Conservation (phyloP, 495 filamentous ascomycete species). For the Penicillium parvum region DNA sequence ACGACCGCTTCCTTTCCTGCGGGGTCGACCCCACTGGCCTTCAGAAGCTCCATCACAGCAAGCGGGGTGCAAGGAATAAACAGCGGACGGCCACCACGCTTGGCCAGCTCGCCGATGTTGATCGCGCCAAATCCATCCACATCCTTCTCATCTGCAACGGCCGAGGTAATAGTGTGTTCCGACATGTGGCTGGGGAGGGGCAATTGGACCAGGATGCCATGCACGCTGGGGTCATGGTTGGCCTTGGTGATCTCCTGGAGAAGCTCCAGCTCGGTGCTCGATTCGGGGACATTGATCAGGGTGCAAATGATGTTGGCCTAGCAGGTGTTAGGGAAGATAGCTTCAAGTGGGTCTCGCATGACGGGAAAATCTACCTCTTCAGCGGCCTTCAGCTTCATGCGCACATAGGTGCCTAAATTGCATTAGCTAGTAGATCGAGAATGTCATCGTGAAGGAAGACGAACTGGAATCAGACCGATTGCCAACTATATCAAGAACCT, state of each 20-base stretch:
- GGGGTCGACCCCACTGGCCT: slow-evolving; percentile 77
- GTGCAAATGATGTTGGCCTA: slow-evolving; percentile 88
- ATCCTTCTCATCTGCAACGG: slow-evolving; percentile 90
- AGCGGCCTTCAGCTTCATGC: slow-evolving; percentile 98
- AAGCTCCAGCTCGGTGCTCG: slow-evolving; percentile 79
- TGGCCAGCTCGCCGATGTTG: slow-evolving; percentile 95
- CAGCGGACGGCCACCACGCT: slow-evolving; percentile 79
- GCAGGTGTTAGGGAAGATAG: slow-evolving; percentile 13
- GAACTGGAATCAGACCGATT: slow-evolving; percentile 88
- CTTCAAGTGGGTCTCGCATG: neutral
- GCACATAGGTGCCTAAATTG: slow-evolving; percentile 84
- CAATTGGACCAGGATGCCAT: slow-evolving; percentile 92
- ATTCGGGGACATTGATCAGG: slow-evolving; percentile 73
- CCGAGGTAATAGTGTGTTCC: slow-evolving; percentile 83
- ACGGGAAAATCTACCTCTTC: slow-evolving; percentile 61
- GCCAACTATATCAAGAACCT: slow-evolving; percentile 53
- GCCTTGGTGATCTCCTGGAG: slow-evolving; percentile 72
- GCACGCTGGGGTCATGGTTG: slow-evolving; percentile 83
- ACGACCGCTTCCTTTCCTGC: slow-evolving; percentile 92
- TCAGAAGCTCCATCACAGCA: slow-evolving; percentile 88
- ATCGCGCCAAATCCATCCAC: slow-evolving; percentile 92
- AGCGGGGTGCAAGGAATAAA: slow-evolving; percentile 95
- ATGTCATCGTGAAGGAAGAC: slow-evolving; percentile 25
- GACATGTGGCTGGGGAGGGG: slow-evolving; percentile 85
- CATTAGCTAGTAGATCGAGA: slow-evolving; percentile 21